Percentiles rank a stretch among this genome's conserved stretches.
phyloP scores from a whole-genome alignment of 306 rosid genomes.

The Cucurbita argyrosperma region DNA sequence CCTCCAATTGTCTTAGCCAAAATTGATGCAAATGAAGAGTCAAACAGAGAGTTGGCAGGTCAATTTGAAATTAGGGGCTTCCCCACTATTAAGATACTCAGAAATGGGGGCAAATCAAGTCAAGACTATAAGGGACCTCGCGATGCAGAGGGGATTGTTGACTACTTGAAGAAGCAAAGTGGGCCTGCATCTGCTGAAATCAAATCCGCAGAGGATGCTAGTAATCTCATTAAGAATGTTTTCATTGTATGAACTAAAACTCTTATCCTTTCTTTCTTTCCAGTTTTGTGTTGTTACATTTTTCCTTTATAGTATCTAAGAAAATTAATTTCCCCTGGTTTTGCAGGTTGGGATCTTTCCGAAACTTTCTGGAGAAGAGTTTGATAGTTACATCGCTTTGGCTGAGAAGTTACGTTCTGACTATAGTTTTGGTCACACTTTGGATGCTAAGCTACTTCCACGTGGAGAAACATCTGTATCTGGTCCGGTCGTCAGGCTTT shows the following conservation, averaged over 20 bases:
- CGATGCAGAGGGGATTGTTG: conserved; percentile 79
- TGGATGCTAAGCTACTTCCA: conserved; percentile 77
- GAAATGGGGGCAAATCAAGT: conserved; percentile 63
- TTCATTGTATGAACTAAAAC: conserved; percentile 36
- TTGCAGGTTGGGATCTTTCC: conserved; percentile 79
- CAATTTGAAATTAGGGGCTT: conserved; percentile 56
- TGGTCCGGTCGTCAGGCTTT: conserved; percentile 62
- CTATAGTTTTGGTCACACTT: conserved; percentile 70
- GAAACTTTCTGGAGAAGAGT: conserved; percentile 70
- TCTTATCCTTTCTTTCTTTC: not conserved
- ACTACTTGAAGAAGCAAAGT: conserved; percentile 65
- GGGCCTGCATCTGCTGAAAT: conserved; percentile 82
- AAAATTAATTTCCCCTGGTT: not conserved
- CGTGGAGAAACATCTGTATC: conserved; percentile 64
- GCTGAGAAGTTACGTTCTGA: conserved; percentile 82
- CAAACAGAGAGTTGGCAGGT: conserved; percentile 39
- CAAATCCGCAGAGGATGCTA: conserved; percentile 60
- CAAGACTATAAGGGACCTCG: conserved; percentile 94
- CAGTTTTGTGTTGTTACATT: not conserved
- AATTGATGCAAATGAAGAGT: conserved; percentile 68
- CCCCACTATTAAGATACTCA: conserved; percentile 79
- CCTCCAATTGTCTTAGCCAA: conserved; percentile 70
- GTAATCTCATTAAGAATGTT: conserved; percentile 37
- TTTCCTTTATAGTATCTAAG: not conserved
- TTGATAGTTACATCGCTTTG: conserved; percentile 32